Percentiles rank a stretch among this genome's conserved stretches.
Conservation (phyloP, 495 filamentous ascomycete species). For the Penicillium antarcticum region DNA sequence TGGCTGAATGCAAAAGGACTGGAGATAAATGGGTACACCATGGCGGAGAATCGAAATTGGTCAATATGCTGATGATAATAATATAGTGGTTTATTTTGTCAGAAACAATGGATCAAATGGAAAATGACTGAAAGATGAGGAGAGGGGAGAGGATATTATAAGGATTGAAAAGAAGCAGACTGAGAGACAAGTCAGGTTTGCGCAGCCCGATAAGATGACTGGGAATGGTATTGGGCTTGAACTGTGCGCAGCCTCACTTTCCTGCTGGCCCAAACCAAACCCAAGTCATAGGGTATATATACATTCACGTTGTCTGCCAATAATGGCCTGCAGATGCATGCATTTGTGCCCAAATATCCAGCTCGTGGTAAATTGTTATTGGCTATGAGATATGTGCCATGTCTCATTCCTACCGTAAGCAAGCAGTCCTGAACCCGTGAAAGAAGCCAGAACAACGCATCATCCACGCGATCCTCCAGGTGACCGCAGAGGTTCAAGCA, state of each 20-base stretch:
- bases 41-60: neutral
- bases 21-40: too few species aligned
- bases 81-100: neutral
- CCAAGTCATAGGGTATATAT: neutral
- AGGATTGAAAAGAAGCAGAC: neutral
- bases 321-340: neutral
- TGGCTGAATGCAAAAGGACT: too few species aligned
- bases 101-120: neutral
- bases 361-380: neutral
- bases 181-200: neutral
- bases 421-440: slow-evolving; percentile 8
- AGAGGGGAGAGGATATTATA: neutral
- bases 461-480: slow-evolving; percentile 15
- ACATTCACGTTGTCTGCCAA: neutral
- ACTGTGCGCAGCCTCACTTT: neutral
- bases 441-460: slow-evolving; percentile 20
- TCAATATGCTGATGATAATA: neutral
- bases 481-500: slow-evolving; percentile 11
- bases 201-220: neutral
- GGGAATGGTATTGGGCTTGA: neutral
- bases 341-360: neutral
- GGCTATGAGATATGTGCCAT: neutral
- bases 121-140: neutral
- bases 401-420: neutral
- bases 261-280: neutral